Evolutionary conservation across 345 rosid genomes (phyloP), one percentile per base, ranked within the genome.

Genomic region (Bretschneidera sinensis): DNA sequence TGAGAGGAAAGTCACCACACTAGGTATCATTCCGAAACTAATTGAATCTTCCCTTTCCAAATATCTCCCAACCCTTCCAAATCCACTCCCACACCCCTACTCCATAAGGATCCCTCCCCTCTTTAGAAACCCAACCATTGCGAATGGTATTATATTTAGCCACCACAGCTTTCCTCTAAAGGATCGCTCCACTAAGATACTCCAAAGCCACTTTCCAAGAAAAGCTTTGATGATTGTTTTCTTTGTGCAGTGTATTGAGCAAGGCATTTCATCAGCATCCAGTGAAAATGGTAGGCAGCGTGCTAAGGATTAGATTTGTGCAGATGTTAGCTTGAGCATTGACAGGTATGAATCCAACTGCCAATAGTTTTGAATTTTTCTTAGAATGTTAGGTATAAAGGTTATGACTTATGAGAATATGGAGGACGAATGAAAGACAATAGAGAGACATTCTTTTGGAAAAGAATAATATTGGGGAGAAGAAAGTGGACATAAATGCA

Each of bases 221-320:
- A n/a, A n/a, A n/a, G n/a, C n/a, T n/a, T n/a, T n/a, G n/a, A n/a
- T n/a, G n/a, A n/a, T n/a, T n/a, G n/a, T n/a, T n/a, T n/a, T 31
- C 16, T 39, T 39, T 5, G 45, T 39, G 45, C 78, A 88, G 99
- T 75, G 97, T 66, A 90, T 94, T 55, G 99, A 94, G 65, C 86
- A 88, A 79, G 95, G 92, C 62, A 81, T 85, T 63, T 61, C 88
- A 43, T 72, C 83, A 18, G 75, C 35, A 39, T 64, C 81, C 59
- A 68, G 72, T 20, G 75, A 59, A 68, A 80, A 61, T 45, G 54
- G 33, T 52, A 31, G 20, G 55, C 58, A 52, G 57, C 70, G 63
- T 23, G 55, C 71, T 14, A 63, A 62, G 64, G 63, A 54, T 55
- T 75, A 78, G 75, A 60, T 59, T 55, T 33, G 25, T 28, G 54